Base-by-base conservation (phyloP, 2,329 filamentous ascomycete genomes). In the Cercospora sp. region DNA sequence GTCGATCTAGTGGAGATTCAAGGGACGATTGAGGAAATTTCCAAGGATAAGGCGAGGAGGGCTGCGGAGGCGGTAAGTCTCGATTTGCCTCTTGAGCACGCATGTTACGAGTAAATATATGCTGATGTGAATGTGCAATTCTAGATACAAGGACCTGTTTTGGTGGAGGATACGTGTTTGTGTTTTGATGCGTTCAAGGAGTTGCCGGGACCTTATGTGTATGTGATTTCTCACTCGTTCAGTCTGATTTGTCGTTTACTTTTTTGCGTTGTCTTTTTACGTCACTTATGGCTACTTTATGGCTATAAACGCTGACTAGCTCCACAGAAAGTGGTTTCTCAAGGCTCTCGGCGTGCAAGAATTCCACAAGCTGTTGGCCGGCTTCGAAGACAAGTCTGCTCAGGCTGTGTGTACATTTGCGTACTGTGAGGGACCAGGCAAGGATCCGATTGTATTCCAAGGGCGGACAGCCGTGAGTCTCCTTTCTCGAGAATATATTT, bases 171-270 rank as follows among this genome's bases (percentile, higher is more conserved):
- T 80, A 99, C 95, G 16, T 93, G 93, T 73, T 85, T 99, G 60
- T 96, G 93, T 83, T 99, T 97, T 79, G 90, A 91, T 77, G 94
- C 94, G 21, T 86, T 97, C 69, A 89, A 91, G 68, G 94, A 93
- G n/a, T 85, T 99, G 32, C 95, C 95, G 1, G 95, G 95, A 1
- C 93, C 94, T 49, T 99, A 99, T 80, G 97, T 99, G 94, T 97
- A 85, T 74, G 88, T 82, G 49, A 8, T 59, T 57, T 16, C 55
- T 37, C 28, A 6, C 8, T 59, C 8, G 9, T 59, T 59, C 32
- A 24, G 28, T 59, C 13, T 21, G 8, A 12, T 24, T 34, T 18
- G 1, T 7, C 3, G 2, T 18, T 1, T 37, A 37, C 10, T 34
- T 21, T 28, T 13, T 3, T 10, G 9, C 12, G 55, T 13, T 18